Evolutionary conservation across 352 stramenopile species (phyloP), one percentile per base, ranked within the genome.

Genomic region (Pythium rhizo-oryzae): DNA sequence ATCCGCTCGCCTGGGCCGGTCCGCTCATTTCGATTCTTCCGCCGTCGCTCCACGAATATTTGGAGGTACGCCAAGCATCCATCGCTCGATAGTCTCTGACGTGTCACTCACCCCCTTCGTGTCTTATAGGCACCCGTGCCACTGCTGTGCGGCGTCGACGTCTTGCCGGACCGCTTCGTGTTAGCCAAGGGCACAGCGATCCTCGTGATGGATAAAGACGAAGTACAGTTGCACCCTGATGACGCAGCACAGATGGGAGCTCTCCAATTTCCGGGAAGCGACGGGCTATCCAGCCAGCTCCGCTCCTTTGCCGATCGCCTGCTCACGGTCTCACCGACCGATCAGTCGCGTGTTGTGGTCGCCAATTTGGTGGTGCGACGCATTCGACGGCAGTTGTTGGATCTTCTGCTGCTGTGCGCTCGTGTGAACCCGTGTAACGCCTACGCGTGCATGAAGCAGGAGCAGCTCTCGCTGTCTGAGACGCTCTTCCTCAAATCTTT

Each of bases 381-480:
- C 5, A 69, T 74, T 39, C 67, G 67, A n/a, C 43, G 55, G 15
- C 60, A 74, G 23, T 19, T 74, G 8, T 28, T 51, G 9, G 55
- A 63, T 24, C 28, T 74, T 9, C 21, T 74, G 15, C 16, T 62
- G 16, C n/a, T 74, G 54, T 74, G 67, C 24, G 11, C 54, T 19
- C 30, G 67, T 8, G 62, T 74, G 23, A 74, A 74, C 24, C 67
- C 67, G 15, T 74, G 61, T 55, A 74, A 74, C 35, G 67, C 47
- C 2, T 62, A 74, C 21, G 67, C 67, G 8, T 74, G 67, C 23
- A 69, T 74, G 67, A 74, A 74, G 43, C 67, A 74, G 35, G 67
- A 74, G 37, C 67, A 74, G 24, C 55, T 74, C n/a, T 74, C 67
- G 16, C 47, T 69, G 0, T 69, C 60, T 6, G 67, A 74, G 47